Conservation (phyloP, 441 rosid genomes). For the Viola pubescens region DNA sequence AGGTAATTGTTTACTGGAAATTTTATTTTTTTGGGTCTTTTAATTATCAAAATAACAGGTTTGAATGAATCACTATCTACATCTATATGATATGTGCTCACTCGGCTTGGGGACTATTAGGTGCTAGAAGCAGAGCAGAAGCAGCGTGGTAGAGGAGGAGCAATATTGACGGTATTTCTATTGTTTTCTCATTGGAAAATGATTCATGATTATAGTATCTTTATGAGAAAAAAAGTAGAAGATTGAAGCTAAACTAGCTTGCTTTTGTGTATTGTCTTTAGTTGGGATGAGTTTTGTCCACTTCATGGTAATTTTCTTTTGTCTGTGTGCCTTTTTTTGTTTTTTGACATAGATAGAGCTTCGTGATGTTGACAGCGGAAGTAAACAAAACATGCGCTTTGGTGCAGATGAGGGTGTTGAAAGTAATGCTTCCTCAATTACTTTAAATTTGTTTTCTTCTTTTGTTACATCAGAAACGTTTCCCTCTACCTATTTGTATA, state of each 20-base stretch:
- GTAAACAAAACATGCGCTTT: conserved; percentile 73
- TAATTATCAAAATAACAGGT: background rate
- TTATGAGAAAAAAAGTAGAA: background rate
- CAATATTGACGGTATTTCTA: conserved; percentile 64
- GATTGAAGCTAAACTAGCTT: background rate
- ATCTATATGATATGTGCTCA: background rate
- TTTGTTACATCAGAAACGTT: background rate
- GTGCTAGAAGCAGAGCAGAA: conserved; percentile 73
- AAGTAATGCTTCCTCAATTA: conserved; percentile 41
- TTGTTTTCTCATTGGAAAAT: background rate
- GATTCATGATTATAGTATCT: background rate
- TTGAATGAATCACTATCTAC: background rate
- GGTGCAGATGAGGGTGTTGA: conserved; percentile 83
- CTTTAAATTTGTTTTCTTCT: background rate
- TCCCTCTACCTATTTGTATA: background rate
- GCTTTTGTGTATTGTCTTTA: background rate
- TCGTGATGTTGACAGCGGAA: conserved; percentile 85
- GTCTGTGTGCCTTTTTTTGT: background rate
- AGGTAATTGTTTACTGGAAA: conserved; percentile 29
- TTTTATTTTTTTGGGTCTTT: background rate
- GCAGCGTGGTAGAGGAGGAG: conserved; percentile 94
- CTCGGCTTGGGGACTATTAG: conserved; percentile 22
- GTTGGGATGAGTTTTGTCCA: background rate
- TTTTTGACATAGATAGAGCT: conserved; percentile 56
- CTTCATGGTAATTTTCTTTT: background rate